A percentile compares a stretch with the other conserved stretches of the same genome.
These are phyloP conservation scores for Amanita exitialis DNA, from an alignment of 768 basidiomycete species.

Conservation along the genomic window DNA sequence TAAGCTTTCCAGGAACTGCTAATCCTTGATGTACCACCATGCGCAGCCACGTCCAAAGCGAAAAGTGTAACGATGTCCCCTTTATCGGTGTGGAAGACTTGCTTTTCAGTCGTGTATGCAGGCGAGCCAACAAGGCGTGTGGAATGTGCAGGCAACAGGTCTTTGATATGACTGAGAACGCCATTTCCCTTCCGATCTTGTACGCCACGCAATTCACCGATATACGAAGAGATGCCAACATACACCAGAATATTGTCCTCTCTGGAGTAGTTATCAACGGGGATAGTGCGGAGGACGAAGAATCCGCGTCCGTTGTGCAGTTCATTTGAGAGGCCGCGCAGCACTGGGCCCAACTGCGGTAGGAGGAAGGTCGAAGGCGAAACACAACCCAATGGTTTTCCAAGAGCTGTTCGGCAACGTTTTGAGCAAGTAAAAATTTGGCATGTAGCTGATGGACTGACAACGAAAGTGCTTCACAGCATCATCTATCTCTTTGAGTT, in stretches of 20 bases:
- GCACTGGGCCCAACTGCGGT: conserved; percentile 24
- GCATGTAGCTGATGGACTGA: conserved; percentile 4
- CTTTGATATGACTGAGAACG: conserved; percentile 37
- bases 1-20: conserved; percentile 33
- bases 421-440: not conserved
- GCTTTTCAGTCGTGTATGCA: conserved; percentile 39
- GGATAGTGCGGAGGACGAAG: conserved; percentile 37
- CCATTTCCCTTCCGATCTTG: conserved; percentile 31
- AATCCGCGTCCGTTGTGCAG: conserved; percentile 37
- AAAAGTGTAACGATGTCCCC: conserved; percentile 36
- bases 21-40: conserved; percentile 35
- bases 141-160: conserved; percentile 31
- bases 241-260: conserved; percentile 31
- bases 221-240: conserved; percentile 36
- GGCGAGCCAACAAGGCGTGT: conserved; percentile 31
- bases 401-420: conserved; percentile 7
- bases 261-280: conserved; percentile 29
- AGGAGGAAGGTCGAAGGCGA: conserved; percentile 30
- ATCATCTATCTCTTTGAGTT: conserved; percentile 26
- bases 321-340: conserved; percentile 27
- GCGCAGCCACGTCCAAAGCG: conserved; percentile 29
- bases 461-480: conserved; percentile 24
- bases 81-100: conserved; percentile 39
- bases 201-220: conserved; percentile 31
- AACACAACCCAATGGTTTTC: conserved; percentile 19